Evolutionary conservation across 768 basidiomycete species (phyloP).

Genomic region (Serpula lacrymans): DNA sequence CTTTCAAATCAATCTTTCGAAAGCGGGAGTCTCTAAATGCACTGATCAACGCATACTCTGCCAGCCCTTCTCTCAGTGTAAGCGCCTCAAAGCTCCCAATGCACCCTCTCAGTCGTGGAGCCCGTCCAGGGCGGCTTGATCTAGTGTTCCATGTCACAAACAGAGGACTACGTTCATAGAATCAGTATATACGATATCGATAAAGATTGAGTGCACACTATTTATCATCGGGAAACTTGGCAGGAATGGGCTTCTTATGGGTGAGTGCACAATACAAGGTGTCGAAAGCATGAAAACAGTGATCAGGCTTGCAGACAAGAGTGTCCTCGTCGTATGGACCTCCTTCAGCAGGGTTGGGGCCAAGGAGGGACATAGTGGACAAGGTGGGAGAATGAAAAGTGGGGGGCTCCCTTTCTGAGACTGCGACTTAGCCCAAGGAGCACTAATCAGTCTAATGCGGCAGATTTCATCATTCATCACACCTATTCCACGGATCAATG

Average conservation of each 20-base stretch:
- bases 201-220: constrained; percentile 51
- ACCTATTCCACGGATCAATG: too few species aligned
- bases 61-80: constrained; percentile 69
- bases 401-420: too few species aligned
- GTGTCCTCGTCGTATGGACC: constrained; percentile 35
- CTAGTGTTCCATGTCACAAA: constrained; percentile 96
- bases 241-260: constrained; percentile 45
- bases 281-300: constrained; percentile 83
- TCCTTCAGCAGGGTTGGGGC: constrained; percentile 45
- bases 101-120: constrained; percentile 79
- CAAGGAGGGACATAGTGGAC: constrained; percentile 53
- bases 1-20: constrained; percentile 68
- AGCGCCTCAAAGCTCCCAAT: constrained; percentile 90
- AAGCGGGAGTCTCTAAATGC: constrained; percentile 90
- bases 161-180: constrained; percentile 48
- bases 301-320: constrained; percentile 61
- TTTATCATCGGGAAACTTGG: constrained; percentile 68
- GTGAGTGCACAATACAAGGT: constrained; percentile 76
- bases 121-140: constrained; percentile 54
- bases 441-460: too few species aligned
- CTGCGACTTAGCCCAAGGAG: too few species aligned
- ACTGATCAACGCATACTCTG: constrained; percentile 89
- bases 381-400: constrained; percentile 20
- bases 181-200: not conserved
- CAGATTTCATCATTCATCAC: too few species aligned